Base-by-base conservation (phyloP, 2,329 filamentous ascomycete species). In the Cladosporium sp. region DNA sequence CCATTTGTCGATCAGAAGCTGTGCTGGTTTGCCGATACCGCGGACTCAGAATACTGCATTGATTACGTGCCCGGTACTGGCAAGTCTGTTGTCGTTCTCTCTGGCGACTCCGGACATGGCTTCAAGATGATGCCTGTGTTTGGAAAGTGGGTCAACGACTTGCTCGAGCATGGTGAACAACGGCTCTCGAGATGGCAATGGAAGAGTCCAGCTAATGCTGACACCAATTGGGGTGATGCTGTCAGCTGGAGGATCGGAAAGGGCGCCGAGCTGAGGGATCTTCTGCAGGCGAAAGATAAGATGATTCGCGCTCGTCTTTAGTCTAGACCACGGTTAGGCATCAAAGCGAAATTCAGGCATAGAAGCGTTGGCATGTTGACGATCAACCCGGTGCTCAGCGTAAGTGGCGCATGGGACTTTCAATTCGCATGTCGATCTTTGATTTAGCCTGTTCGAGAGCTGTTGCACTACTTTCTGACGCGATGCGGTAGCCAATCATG, bases 21-120 rank as follows among this genome's bases (percentile, higher is more conserved):
- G n/a, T 87, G 85, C 66, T 87, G 84, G 84, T 84, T 84, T 60
- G 82, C 83, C 0, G 85, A 88, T 64, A 84, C 83, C 0, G 75
- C 71, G 7, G 82, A 86, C 64, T 84, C 82, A 0, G 82, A 87
- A 49, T 87, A 80, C 62, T 77, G 84, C 51, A 77, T 87, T 43
- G 84, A 87, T 66, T 82, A 78, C 55, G 79, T 86, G 0, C 84
- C 84, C 0, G 68, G 73, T 0, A 81, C 76, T 0, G 67, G 70
- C 1, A 70, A 72, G 1, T 78, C 76, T 0, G 73, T 86, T 2
- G 69, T 86, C 2, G 66, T 84, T 0, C 62, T 81, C 0, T 79
- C 81, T 0, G 84, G 84, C 0, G 84, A 86, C 64, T 86, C 83
- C 1, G 84, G 83, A 0, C 84, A 87, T 65, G 82, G 79, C 0